Base-by-base conservation (phyloP, 2,329 filamentous ascomycete genomes). In the Colletotrichum cereale region DNA sequence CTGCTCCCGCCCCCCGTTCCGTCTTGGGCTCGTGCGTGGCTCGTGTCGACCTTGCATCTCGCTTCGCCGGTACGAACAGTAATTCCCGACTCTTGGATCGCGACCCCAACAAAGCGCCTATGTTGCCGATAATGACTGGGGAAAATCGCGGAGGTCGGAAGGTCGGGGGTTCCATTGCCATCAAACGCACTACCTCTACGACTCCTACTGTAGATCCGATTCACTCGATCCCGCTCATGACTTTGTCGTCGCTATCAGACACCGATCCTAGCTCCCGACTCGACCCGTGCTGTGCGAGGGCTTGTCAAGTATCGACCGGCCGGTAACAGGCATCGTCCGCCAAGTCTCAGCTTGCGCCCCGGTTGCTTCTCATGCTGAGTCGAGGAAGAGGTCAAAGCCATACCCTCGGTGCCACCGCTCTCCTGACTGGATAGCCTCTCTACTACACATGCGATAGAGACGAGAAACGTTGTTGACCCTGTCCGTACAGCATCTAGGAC, bases 301-400 rank as follows among this genome's bases (percentile, higher is more conserved):
- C n/a, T 42, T 34, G 44, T 42, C 29, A 21, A 66, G 55, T 14
- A 24, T 34, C 48, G 48, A 24, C 47, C 16, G 18, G 26, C 47
- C 50, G 16, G 18, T 29, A 36, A 21, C 52, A 21, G 52, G 29
- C 52, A 16, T 34, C 52, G 18, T 12, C 18, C 29, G 40, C 52
- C 26, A 31, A 58, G 52, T 48, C 42, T 57, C 66, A 52, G 52
- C 36, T 67, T 34, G 6, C 24, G 29, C 31, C 62, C 55, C 26
- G 38, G 67, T 55, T 56, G 55, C 38, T 40, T 47, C 42, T 66
- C 55, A 42, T 36, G 44, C 48, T 18, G 38, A 29, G 44, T 21
- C 8, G 34, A 26, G n/a, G 14, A 58, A 31, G 47, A 48, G 63
- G 63, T 67, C 67, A 71, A 57, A 67, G 67, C 56, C 56, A 61